Evolutionary conservation across 1,139 yeast genomes (phyloP).

Genomic region (Blastobotrys malaysiensis): DNA sequence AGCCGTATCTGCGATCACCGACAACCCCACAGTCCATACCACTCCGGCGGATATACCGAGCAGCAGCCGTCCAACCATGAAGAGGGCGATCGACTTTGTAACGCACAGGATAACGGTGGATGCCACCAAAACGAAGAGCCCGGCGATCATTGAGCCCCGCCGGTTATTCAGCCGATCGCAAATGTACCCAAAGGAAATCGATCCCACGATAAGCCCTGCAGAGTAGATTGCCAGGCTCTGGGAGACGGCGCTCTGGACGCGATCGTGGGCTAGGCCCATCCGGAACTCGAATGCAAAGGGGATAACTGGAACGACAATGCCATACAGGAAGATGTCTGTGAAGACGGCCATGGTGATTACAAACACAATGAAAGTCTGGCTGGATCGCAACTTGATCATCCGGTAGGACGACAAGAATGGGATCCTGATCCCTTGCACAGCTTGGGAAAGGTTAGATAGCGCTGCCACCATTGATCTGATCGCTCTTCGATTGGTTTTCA

Average conservation of each 20-base stretch:
- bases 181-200: constrained; percentile 30
- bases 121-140: constrained; percentile 30
- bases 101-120: constrained; percentile 30
- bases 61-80: constrained; percentile 31
- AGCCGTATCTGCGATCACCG: constrained; percentile 32
- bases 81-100: constrained; percentile 26
- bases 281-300: constrained; percentile 32
- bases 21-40: constrained; percentile 38
- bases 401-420: constrained; percentile 5
- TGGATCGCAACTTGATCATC: constrained; percentile 26
- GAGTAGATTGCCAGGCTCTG: constrained; percentile 33
- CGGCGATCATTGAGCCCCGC: constrained; percentile 29
- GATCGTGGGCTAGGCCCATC: constrained; percentile 26
- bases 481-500: background rate
- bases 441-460: background rate
- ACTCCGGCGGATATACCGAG: constrained; percentile 36
- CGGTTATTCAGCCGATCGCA: constrained; percentile 29
- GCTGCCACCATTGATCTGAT: background rate
- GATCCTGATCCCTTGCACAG: background rate
- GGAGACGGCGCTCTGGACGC: constrained; percentile 30
- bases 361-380: constrained; percentile 24
- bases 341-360: constrained; percentile 32
- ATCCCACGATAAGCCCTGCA: constrained; percentile 32
- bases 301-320: constrained; percentile 33
- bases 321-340: constrained; percentile 33